Conservation (phyloP, 257 asterid species). For the Leonotis leonurus region DNA sequence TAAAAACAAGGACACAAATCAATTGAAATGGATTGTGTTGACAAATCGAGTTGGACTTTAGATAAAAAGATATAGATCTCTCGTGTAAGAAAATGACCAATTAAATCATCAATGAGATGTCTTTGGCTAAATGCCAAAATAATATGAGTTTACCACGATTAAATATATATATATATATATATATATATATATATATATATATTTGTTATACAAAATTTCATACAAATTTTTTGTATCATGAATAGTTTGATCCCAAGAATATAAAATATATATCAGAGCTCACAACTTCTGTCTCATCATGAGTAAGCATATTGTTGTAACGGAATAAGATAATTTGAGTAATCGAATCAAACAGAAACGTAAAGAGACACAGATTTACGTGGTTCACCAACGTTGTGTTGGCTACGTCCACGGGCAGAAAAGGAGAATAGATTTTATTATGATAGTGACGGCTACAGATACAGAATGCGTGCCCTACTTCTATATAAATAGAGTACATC, state of each 20-base stretch:
- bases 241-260: neutral
- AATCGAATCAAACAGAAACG: too few species aligned
- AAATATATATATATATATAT: neutral
- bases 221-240: too few species aligned
- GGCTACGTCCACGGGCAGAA: too few species aligned
- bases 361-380: too few species aligned
- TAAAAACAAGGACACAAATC: too few species aligned
- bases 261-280: constrained; percentile 28
- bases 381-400: too few species aligned
- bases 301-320: constrained; percentile 39
- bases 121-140: neutral
- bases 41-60: neutral
- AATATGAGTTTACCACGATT: neutral
- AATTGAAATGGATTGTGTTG: neutral
- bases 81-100: neutral
- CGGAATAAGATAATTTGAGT: too few species aligned
- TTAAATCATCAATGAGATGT: neutral
- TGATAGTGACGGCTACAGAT: too few species aligned
- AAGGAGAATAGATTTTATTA: too few species aligned
- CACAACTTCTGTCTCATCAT: constrained; percentile 84
- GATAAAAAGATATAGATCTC: neutral
- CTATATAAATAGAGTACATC: too few species aligned
- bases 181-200: neutral
- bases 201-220: neutral
- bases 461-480: too few species aligned